Conservation (phyloP, 129 eudicot genomes). For the Flaveria sonorensis region DNA sequence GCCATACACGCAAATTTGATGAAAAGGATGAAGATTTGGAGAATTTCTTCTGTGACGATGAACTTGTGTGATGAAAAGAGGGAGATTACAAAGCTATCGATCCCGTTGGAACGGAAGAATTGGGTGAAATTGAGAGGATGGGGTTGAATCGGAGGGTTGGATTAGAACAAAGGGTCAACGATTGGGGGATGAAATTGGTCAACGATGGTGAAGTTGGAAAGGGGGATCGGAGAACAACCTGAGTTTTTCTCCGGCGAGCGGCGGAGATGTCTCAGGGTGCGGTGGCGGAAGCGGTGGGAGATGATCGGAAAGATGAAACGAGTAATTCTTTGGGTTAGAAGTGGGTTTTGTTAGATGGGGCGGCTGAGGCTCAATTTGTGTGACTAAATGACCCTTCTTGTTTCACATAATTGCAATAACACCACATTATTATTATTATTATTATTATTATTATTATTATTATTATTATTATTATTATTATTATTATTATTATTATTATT, state of each 20-base stretch:
- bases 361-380: constrained; percentile 9
- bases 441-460: no score
- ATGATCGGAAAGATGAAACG: not conserved
- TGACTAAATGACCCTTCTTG: not conserved
- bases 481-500: no score
- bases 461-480: no score
- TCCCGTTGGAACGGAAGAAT: constrained; percentile 44
- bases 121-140: constrained; percentile 21
- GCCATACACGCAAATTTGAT: constrained; percentile 58
- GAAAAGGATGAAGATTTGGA: constrained; percentile 42
- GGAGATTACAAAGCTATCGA: constrained; percentile 30
- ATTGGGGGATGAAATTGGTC: constrained; percentile 6
- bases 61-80: constrained; percentile 20
- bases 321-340: not conserved
- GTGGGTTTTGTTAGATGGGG: constrained; percentile 22
- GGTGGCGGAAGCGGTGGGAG: constrained; percentile 22
- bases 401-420: no score
- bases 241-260: constrained; percentile 22
- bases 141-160: constrained; percentile 44
- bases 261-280: constrained; percentile 25
- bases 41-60: constrained; percentile 33
- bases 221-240: constrained; percentile 4
- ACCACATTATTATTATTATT: no score
- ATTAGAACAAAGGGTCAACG: not conserved
- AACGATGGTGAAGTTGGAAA: not conserved